Percentiles rank a stretch among this genome's conserved stretches.
phyloP scores from a whole-genome alignment of 78 protist genomes.

The Trichosphaerium sp. region DNA sequence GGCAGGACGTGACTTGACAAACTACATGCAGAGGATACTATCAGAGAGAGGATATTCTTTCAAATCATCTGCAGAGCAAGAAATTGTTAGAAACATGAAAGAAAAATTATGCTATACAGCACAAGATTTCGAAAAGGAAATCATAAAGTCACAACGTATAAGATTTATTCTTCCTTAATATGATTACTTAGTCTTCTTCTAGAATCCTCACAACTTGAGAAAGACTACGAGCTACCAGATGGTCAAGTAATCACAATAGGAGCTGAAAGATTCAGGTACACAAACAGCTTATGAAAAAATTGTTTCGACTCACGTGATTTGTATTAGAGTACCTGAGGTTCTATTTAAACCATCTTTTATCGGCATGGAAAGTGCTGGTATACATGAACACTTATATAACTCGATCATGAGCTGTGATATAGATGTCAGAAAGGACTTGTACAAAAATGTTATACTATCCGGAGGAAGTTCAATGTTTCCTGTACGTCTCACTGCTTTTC shows the following conservation, averaged over 20 bases:
- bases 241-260: neutral
- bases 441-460: slow-evolving; percentile 38
- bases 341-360: slow-evolving; percentile 48
- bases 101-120: slow-evolving; percentile 58
- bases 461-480: slow-evolving; percentile 65
- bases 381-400: slow-evolving; percentile 28
- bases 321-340: no score
- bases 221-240: slow-evolving; percentile 11
- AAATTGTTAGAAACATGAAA: slow-evolving; percentile 65
- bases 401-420: slow-evolving; percentile 61
- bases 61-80: slow-evolving; percentile 52
- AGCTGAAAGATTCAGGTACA: slow-evolving; percentile 18
- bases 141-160: slow-evolving; percentile 23
- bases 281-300: no score
- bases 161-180: no score
- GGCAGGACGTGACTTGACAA: slow-evolving; percentile 66
- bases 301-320: no score
- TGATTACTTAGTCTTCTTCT: no score
- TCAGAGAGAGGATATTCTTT: slow-evolving; percentile 51
- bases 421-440: slow-evolving; percentile 49
- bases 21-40: slow-evolving; percentile 50
- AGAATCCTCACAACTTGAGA: neutral
- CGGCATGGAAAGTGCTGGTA: slow-evolving; percentile 43
- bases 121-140: slow-evolving; percentile 63
- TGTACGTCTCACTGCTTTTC: slow-evolving; percentile 38